Evolutionary conservation across 2,329 filamentous ascomycete species (phyloP).

Genomic region (Mycosphaerelloides madeirae): DNA sequence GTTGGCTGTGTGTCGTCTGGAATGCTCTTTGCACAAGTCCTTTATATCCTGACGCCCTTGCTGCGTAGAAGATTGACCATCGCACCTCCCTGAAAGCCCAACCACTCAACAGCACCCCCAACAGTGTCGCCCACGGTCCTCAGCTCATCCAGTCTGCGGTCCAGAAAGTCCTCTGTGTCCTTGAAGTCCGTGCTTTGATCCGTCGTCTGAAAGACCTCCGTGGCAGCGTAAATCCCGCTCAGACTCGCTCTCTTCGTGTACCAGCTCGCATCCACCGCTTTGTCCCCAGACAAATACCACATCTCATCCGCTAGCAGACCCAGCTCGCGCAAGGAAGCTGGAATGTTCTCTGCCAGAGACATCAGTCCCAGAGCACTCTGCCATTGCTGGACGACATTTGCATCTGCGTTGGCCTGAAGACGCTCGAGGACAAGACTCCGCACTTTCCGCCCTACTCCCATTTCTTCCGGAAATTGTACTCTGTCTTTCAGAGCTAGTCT

Average conservation of each 20-base stretch:
- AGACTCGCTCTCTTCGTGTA: conserved; percentile 68
- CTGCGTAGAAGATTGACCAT: conserved; percentile 79
- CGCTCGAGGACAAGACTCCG: conserved; percentile 70
- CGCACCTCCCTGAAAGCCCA: conserved; percentile 74
- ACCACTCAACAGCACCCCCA: conserved; percentile 66
- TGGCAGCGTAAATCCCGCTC: conserved; percentile 61
- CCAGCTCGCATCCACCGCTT: conserved; percentile 78
- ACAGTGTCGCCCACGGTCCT: conserved; percentile 58
- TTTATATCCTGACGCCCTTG: conserved; percentile 75
- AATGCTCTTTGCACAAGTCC: no score
- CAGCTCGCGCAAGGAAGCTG: conserved; percentile 72
- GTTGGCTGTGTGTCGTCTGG: no score
- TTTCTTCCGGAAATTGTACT: conserved; percentile 40
- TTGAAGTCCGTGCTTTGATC: conserved; percentile 68
- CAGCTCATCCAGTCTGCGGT: conserved; percentile 67
- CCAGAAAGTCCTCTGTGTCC: conserved; percentile 76
- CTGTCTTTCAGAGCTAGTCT: conserved; percentile 54
- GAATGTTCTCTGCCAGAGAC: conserved; percentile 75
- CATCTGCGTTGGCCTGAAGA: conserved; percentile 64
- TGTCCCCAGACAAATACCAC: conserved; percentile 78
- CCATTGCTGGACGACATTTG: conserved; percentile 65
- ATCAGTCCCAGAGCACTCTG: conserved; percentile 89
- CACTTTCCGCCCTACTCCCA: conserved; percentile 59
- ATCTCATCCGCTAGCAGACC: conserved; percentile 86
- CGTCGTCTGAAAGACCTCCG: conserved; percentile 91